Evolutionary conservation across 345 rosid genomes (phyloP).

Genomic region (Aquilaria yunnanensis): DNA sequence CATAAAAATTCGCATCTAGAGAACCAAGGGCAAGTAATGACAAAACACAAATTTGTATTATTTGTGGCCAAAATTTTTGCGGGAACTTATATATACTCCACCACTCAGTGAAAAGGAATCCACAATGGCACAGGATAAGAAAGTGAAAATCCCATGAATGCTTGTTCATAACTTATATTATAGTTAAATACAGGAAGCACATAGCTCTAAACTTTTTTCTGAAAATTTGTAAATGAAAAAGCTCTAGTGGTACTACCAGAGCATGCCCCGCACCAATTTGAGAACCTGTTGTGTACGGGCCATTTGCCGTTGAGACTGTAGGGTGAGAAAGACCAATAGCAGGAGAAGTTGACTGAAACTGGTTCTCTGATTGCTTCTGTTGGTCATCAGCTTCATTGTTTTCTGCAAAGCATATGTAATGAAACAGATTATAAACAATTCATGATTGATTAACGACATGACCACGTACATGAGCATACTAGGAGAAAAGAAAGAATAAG

Average conservation of each 20-base stretch:
- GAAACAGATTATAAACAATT: no score
- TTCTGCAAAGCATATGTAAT: constrained; percentile 26
- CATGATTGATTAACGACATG: neutral
- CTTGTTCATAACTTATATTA: no score
- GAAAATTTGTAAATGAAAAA: no score
- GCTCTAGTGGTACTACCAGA: constrained; percentile 42
- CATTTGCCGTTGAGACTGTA: constrained; percentile 37
- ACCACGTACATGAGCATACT: neutral
- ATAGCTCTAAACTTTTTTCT: no score
- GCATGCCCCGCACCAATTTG: constrained; percentile 49
- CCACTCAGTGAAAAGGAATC: no score
- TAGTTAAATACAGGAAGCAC: no score
- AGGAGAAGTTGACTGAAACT: constrained; percentile 36
- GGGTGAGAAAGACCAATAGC: constrained; percentile 43
- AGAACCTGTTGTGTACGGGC: constrained; percentile 42
- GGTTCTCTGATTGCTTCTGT: constrained; percentile 46
- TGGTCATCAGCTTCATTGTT: constrained; percentile 63
- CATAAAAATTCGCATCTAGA: neutral
- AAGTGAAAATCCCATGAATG: no score
- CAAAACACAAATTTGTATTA: neutral
- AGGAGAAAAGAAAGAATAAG: constrained; percentile 3
- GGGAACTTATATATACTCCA: no score
- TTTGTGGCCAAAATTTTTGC: neutral
- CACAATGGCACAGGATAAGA: no score
- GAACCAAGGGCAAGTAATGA: neutral